phyloP scores from a whole-genome alignment of 345 rosid species.

The Lenwebbia sp. region DNA sequence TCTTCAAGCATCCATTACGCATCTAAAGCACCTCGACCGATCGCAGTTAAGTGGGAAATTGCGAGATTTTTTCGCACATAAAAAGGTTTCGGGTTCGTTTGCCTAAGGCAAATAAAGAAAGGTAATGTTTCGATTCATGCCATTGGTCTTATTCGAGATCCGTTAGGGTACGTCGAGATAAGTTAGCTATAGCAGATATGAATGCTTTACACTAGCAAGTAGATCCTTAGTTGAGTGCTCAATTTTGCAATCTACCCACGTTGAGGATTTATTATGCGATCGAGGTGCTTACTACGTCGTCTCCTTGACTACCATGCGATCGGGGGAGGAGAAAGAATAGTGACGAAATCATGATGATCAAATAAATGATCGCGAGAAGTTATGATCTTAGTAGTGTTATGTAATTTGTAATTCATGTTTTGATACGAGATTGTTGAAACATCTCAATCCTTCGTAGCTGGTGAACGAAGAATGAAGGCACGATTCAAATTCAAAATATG shows the following conservation, averaged over 20 bases:
- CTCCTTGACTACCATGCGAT: too few species aligned
- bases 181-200: neutral
- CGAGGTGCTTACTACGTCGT: fast-evolving
- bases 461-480: too few species aligned
- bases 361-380: fast-evolving
- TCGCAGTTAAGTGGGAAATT: neutral
- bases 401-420: neutral
- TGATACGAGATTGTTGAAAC: neutral
- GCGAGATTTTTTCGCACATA: neutral
- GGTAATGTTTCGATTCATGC: neutral
- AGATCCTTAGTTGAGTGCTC: neutral
- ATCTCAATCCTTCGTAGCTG: neutral
- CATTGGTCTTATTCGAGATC: neutral
- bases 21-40: neutral
- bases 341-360: neutral
- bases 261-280: neutral
- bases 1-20: neutral
- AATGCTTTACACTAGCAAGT: neutral
- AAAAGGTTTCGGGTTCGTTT: neutral
- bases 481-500: neutral
- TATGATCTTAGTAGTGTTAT: neutral
- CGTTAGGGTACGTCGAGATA: neutral
- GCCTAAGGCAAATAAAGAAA: neutral
- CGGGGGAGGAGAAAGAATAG: fast-evolving
- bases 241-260: neutral